Evolutionary conservation across 139 green algal genomes (phyloP).

Genomic region (Gonium pectorale): DNA sequence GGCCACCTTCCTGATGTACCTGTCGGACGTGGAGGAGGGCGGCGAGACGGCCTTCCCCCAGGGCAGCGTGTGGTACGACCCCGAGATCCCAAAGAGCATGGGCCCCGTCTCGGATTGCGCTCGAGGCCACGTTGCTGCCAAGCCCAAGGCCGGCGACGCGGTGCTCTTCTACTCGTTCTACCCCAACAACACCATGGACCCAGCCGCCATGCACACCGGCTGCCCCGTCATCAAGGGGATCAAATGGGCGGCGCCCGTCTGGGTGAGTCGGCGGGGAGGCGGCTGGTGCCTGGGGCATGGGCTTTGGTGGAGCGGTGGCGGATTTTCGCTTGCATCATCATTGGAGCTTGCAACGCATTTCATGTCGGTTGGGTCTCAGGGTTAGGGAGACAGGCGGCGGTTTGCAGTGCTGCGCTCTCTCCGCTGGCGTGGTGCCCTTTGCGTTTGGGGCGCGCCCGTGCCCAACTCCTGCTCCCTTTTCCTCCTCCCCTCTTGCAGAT

Average conservation of each 20-base stretch:
- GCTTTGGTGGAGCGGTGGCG: too few relatives aligned
- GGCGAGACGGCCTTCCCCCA: constrained; percentile 74
- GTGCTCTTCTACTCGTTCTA: constrained; percentile 64
- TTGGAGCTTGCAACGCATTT: too few relatives aligned
- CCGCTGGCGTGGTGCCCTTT: too few relatives aligned
- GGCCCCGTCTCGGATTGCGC: constrained; percentile 72
- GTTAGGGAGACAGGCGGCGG: too few relatives aligned
- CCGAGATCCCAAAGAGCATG: constrained; percentile 49
- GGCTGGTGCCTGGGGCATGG: too few relatives aligned
- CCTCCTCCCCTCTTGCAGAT: constrained; percentile 16
- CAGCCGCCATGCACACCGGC: constrained; percentile 56
- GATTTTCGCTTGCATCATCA: too few relatives aligned
- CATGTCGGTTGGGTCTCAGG: too few relatives aligned
- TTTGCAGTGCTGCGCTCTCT: too few relatives aligned
- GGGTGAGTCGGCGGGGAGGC: constrained; percentile 18
- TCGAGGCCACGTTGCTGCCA: constrained; percentile 68
- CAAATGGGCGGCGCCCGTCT: constrained; percentile 61
- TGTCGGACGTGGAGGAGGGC: constrained; percentile 70
- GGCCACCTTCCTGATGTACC: constrained; percentile 81
- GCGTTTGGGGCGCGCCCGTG: too few relatives aligned
- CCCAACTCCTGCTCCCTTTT: too few relatives aligned
- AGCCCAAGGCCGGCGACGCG: constrained; percentile 65
- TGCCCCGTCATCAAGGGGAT: constrained; percentile 59
- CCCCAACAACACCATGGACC: constrained; percentile 54
- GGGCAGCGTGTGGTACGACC: constrained; percentile 57